Conservation (phyloP, 371 early-diverging fungal genomes). For the Mortierella sp. region DNA sequence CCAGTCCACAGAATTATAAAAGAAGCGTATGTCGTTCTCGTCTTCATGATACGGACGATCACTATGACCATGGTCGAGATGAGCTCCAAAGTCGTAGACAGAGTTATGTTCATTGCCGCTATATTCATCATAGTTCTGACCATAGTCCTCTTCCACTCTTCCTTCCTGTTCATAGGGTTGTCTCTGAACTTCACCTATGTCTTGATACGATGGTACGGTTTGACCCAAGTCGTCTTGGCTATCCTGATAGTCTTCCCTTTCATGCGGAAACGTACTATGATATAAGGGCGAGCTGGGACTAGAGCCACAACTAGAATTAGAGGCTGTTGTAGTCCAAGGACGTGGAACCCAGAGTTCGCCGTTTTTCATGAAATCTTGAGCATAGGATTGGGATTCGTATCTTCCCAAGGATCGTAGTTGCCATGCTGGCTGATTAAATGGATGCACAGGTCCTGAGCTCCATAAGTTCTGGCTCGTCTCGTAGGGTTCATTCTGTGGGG, state of each 20-base stretch:
- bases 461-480: not conserved
- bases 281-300: slow-evolving; percentile 17
- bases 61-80: not conserved
- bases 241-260: slow-evolving; percentile 6
- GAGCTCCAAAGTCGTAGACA: slow-evolving; percentile 1
- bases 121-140: not conserved
- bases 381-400: slow-evolving; percentile 34
- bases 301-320: slow-evolving; percentile 6
- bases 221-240: not conserved
- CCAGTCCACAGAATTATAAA: slow-evolving; percentile 1
- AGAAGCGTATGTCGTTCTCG: slow-evolving; percentile 2
- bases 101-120: not conserved
- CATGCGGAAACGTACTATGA: slow-evolving; percentile 23
- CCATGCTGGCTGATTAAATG: not conserved
- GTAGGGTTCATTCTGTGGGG: not conserved
- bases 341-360: slow-evolving; percentile 17
- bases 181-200: slow-evolving; percentile 19
- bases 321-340: slow-evolving; percentile 12
- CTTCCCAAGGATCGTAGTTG: slow-evolving; percentile 10
- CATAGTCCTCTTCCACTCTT: slow-evolving; percentile 1
- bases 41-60: not conserved
- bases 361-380: slow-evolving; percentile 40
- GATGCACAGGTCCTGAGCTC: not conserved
- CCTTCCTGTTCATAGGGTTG: slow-evolving; percentile 41
- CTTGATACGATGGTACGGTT: not conserved